Conservation (phyloP, 257 asterid species). For the Verbena officinalis region DNA sequence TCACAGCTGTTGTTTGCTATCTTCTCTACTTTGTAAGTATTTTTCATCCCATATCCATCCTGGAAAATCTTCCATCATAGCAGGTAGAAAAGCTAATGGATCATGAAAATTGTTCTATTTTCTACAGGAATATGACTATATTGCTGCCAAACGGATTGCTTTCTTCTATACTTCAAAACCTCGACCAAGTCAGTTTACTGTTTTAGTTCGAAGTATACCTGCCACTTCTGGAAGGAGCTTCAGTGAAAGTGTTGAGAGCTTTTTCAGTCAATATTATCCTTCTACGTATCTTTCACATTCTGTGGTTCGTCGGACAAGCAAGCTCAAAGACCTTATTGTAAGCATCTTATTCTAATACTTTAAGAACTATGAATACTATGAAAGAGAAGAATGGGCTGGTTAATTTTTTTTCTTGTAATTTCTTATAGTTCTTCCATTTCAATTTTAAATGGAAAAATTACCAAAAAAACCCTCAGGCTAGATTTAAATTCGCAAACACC, state of each 20-base stretch:
- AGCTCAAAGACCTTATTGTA: constrained; percentile 77
- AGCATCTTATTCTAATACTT: constrained; percentile 40
- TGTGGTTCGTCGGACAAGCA: constrained; percentile 73
- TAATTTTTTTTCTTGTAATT: constrained; percentile 15
- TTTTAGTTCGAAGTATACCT: constrained; percentile 93
- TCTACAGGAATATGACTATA: constrained; percentile 83
- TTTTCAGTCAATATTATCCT: constrained; percentile 77
- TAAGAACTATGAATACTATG: constrained; percentile 21
- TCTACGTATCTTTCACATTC: constrained; percentile 89
- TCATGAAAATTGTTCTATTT: constrained; percentile 26
- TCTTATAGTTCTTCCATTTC: neutral
- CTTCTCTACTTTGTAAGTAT: constrained; percentile 89
- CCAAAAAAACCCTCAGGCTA: too few species aligned
- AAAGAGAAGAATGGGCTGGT: constrained; percentile 24
- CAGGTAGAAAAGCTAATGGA: constrained; percentile 22
- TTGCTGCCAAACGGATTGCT: constrained; percentile 71
- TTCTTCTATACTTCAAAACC: constrained; percentile 77
- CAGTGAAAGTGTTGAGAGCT: constrained; percentile 78
- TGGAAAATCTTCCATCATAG: constrained; percentile 9
- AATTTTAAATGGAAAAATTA: neutral
- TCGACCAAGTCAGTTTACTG: constrained; percentile 74
- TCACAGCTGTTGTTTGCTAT: constrained; percentile 96
- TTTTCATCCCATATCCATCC: constrained; percentile 24
- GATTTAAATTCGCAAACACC: too few species aligned
- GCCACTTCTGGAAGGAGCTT: constrained; percentile 58